phyloP scores from a whole-genome alignment of 176 grass and related monocot genomes.

The Melocanna baccifera region DNA sequence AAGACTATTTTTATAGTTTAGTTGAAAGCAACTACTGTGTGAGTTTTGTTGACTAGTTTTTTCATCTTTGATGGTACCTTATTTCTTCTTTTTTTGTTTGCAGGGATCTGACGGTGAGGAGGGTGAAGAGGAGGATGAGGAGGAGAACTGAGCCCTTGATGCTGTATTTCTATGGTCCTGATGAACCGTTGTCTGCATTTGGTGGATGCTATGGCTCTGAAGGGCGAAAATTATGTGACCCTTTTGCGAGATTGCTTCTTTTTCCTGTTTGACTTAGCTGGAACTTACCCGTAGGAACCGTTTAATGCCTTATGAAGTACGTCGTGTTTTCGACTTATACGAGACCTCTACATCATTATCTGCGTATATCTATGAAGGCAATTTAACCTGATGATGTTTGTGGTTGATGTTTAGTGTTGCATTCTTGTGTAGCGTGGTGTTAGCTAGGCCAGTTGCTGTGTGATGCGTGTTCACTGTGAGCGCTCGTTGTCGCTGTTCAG shows the following conservation, averaged over 20 bases:
- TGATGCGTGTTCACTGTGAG: background rate
- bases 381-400: constrained; percentile 36
- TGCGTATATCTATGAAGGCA: constrained; percentile 43
- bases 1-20: background rate
- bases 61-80: background rate
- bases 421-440: background rate
- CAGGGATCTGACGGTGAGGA: constrained; percentile 54
- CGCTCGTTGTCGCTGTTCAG: too few species aligned
- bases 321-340: constrained; percentile 28
- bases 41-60: background rate
- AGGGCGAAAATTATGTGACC: constrained; percentile 26
- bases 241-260: constrained; percentile 9
- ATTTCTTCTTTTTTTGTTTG: constrained; percentile 6
- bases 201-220: constrained; percentile 26
- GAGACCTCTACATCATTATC: constrained; percentile 46
- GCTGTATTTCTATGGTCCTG: constrained; percentile 10
- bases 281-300: constrained; percentile 41
- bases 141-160: constrained; percentile 24
- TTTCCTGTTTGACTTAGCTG: constrained; percentile 50
- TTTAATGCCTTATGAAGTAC: constrained; percentile 46
- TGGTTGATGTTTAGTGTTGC: background rate
- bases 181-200: background rate
- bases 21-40: background rate
- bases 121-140: constrained; percentile 31
- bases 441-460: background rate